These are phyloP conservation scores for Silene uniflora DNA, from an alignment of 148 eudicot genomes.

Conservation along the genomic window DNA sequence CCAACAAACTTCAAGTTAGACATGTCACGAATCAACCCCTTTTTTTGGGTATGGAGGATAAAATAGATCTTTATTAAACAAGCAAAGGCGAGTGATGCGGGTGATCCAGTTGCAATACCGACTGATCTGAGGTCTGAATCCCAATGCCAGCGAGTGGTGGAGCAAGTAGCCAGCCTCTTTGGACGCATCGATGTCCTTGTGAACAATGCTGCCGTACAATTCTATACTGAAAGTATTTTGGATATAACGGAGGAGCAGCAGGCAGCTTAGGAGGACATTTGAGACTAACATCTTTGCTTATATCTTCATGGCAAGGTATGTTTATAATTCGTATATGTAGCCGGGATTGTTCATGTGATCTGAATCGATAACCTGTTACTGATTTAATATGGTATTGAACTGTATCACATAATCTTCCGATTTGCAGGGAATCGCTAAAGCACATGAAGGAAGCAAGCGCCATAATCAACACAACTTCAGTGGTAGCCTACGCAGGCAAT, in stretches of 20 bases:
- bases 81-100: constrained; percentile 40
- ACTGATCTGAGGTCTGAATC: constrained; percentile 54
- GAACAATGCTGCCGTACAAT: constrained; percentile 63
- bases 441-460: constrained; percentile 39
- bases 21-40: too few relatives aligned
- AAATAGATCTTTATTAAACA: too few relatives aligned
- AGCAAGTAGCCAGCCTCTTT: constrained; percentile 43
- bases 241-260: constrained; percentile 54
- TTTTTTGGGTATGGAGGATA: too few relatives aligned
- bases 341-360: too few relatives aligned
- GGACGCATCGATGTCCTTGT: constrained; percentile 65
- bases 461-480: constrained; percentile 51
- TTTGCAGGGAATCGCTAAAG: constrained; percentile 29
- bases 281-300: constrained; percentile 62
- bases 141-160: constrained; percentile 53
- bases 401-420: too few relatives aligned
- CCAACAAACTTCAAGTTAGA: constrained; percentile 28
- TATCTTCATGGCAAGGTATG: constrained; percentile 55
- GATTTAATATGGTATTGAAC: too few relatives aligned
- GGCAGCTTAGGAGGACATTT: constrained; percentile 54
- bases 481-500: constrained; percentile 25
- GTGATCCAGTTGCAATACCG: constrained; percentile 53
- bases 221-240: constrained; percentile 36
- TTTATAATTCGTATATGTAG: too few relatives aligned
- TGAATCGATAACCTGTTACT: too few relatives aligned